phyloP scores from a whole-genome alignment of 305 asterid genomes.

The Caryopteris hybrid region DNA sequence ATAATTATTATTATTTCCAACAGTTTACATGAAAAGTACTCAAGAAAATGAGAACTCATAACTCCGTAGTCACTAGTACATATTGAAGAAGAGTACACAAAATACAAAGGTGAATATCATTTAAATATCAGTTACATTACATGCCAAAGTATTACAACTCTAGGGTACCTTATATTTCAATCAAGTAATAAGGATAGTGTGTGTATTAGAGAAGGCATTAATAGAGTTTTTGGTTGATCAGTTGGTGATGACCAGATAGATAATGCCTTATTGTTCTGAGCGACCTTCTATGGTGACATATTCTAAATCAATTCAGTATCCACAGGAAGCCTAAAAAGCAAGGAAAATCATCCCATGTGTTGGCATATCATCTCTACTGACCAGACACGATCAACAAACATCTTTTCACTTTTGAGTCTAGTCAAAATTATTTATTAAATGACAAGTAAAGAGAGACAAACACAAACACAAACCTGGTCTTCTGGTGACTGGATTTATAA shows the following conservation, averaged over 20 bases:
- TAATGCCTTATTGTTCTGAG: neutral
- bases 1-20: neutral
- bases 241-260: neutral
- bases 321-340: too few relatives aligned
- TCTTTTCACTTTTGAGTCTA: too few relatives aligned
- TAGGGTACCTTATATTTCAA: neutral
- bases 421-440: too few relatives aligned
- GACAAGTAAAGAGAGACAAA: too few relatives aligned
- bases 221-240: neutral
- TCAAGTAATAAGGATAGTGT: neutral
- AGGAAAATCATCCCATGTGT: too few relatives aligned
- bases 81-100: neutral
- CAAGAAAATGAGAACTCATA: neutral
- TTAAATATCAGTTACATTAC: too few relatives aligned
- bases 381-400: too few relatives aligned
- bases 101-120: neutral
- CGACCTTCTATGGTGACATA: neutral
- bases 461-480: conserved; percentile 22
- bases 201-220: neutral
- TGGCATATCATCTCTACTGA: too few relatives aligned
- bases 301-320: neutral
- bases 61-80: neutral
- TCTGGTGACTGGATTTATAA: conserved; percentile 14
- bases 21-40: neutral
- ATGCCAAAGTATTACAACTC: neutral